These are phyloP conservation scores for Microcyclospora tardicrescens DNA, from an alignment of 2,329 filamentous ascomycete species.

Conservation along the genomic window DNA sequence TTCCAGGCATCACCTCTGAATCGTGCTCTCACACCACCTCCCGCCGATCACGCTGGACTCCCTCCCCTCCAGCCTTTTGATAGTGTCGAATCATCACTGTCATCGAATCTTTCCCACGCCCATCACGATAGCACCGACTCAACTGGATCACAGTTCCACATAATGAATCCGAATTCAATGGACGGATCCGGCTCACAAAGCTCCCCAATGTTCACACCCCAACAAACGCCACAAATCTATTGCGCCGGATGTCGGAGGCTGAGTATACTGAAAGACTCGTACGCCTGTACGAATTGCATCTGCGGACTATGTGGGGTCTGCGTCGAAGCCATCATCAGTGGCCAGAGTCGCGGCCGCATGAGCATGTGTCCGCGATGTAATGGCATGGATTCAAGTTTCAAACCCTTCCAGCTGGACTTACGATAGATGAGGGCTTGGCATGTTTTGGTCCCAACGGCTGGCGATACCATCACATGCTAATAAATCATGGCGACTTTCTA, in stretches of 20 bases:
- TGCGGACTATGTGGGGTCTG: slow-evolving; percentile 83
- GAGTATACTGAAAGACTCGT: slow-evolving; percentile 68
- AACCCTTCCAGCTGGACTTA: slow-evolving; percentile 74
- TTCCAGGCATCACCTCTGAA: slow-evolving; percentile 87
- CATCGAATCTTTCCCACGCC: slow-evolving; percentile 15
- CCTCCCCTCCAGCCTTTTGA: slow-evolving; percentile 58
- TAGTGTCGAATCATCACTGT: slow-evolving; percentile 62
- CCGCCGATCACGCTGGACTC: slow-evolving; percentile 25
- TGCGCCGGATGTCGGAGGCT: slow-evolving; percentile 76
- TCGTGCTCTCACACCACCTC: slow-evolving; percentile 75
- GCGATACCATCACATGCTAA: too few species aligned
- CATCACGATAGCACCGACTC: slow-evolving; percentile 22
- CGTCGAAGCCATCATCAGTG: slow-evolving; percentile 65
- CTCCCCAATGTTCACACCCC: slow-evolving; percentile 38
- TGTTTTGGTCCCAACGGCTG: too few species aligned
- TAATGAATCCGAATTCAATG: slow-evolving; percentile 33
- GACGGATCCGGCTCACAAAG: slow-evolving; percentile 37
- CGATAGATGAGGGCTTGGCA: slow-evolving; percentile 40
- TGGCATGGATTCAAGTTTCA: slow-evolving; percentile 67
- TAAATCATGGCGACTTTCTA: too few species aligned
- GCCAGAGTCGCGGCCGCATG: slow-evolving; percentile 55
- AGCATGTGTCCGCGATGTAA: slow-evolving; percentile 64
- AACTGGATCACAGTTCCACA: slow-evolving; percentile 57
- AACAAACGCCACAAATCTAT: slow-evolving; percentile 61
- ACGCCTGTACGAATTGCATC: slow-evolving; percentile 92